Percentiles rank a stretch among this genome's conserved stretches.
Conservation (phyloP, 441 rosid genomes). For the Populus trichocarpa region DNA sequence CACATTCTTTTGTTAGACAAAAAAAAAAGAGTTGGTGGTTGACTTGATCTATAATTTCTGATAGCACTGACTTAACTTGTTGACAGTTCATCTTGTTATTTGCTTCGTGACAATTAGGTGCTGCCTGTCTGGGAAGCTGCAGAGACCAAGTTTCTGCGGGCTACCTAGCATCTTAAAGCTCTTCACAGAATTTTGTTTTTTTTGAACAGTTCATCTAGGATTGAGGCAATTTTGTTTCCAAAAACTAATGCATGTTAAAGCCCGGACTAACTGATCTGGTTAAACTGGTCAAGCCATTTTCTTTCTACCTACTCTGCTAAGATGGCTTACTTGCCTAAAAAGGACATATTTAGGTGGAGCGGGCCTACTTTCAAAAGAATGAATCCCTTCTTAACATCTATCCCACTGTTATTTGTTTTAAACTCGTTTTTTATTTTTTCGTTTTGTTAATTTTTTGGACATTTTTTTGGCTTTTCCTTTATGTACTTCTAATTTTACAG, state of each 20-base stretch:
- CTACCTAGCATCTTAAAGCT: not conserved
- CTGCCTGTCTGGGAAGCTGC: not conserved
- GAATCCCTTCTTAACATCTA: not conserved
- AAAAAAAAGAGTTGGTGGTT: not conserved
- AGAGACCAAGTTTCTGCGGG: not conserved
- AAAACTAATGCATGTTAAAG: not conserved
- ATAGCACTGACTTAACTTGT: not conserved
- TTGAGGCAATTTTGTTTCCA: too few species aligned
- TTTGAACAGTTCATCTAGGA: too few species aligned
- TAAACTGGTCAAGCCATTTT: not conserved
- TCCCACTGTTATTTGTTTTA: not conserved
- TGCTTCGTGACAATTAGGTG: not conserved
- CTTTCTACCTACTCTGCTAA: not conserved
- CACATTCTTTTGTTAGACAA: not conserved
- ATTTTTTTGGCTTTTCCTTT: not conserved
- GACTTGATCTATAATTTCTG: not conserved
- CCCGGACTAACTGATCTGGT: not conserved
- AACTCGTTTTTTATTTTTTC: not conserved
- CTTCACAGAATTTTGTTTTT: not conserved
- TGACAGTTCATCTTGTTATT: not conserved
- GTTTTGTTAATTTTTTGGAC: not conserved
- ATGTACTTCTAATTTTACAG: slow-evolving; percentile 35
- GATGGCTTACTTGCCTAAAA: not conserved
- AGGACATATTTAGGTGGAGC: not conserved
- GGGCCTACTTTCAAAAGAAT: not conserved